These are phyloP conservation scores for Ogataea methanolica DNA, from an alignment of 805 yeast species.

Conservation along the genomic window DNA sequence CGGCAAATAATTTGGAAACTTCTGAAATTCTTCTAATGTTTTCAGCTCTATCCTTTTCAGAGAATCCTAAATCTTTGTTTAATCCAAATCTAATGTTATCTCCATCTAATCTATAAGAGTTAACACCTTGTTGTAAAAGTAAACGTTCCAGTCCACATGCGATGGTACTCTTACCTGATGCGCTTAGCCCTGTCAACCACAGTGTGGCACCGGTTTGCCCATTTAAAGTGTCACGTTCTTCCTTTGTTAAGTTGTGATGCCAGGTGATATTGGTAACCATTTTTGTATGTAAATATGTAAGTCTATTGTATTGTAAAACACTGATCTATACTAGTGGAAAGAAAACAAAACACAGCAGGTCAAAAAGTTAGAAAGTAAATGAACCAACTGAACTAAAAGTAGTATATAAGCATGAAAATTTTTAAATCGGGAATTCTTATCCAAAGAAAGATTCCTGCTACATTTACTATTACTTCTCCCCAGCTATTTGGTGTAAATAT, in stretches of 20 bases:
- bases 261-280: conserved; percentile 97
- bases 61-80: conserved; percentile 91
- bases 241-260: conserved; percentile 86
- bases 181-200: conserved; percentile 95
- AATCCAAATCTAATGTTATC: conserved; percentile 93
- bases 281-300: conserved; percentile 2
- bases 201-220: conserved; percentile 85
- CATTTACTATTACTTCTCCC: no score
- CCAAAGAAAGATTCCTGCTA: no score
- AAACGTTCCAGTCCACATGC: conserved; percentile 92
- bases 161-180: conserved; percentile 87
- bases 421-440: no score
- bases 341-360: no score
- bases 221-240: conserved; percentile 66
- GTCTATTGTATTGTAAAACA: background rate
- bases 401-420: no score
- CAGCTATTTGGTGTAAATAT: no score
- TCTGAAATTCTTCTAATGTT: conserved; percentile 93
- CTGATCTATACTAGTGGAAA: background rate
- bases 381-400: no score
- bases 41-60: conserved; percentile 88
- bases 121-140: conserved; percentile 61
- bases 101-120: conserved; percentile 87
- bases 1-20: conserved; percentile 91
- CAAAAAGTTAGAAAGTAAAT: no score